Evolutionary conservation across 1,284 basidiomycete species (phyloP).

Genomic region (Ustilago esculenta): DNA sequence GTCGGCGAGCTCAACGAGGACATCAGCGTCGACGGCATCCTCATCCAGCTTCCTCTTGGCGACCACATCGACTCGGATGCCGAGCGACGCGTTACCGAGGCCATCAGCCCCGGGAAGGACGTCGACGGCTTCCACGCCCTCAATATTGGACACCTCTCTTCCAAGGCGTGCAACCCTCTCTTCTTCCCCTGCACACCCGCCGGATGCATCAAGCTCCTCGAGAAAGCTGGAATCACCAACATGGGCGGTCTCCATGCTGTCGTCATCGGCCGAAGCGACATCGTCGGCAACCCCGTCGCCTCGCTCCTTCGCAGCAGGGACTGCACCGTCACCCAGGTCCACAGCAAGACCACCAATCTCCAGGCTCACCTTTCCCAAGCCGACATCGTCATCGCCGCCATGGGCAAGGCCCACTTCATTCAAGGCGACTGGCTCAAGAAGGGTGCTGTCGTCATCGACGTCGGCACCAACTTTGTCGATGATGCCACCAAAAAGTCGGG

Average conservation of each 20-base stretch:
- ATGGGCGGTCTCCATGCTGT: conserved; percentile 76
- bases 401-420: conserved; percentile 89
- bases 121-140: conserved; percentile 99
- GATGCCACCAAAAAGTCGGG: conserved; percentile 88
- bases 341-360: conserved; percentile 86
- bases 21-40: conserved; percentile 83
- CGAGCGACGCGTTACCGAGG: conserved; percentile 90
- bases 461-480: conserved; percentile 95
- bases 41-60: conserved; percentile 96
- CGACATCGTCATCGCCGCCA: conserved; percentile 92
- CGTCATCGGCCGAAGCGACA: conserved; percentile 95
- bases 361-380: conserved; percentile 78
- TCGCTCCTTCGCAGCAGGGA: conserved; percentile 88
- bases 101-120: conserved; percentile 93
- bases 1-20: conserved; percentile 88
- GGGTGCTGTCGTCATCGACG: conserved; percentile 75
- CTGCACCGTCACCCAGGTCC: conserved; percentile 97
- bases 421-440: conserved; percentile 95
- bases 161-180: conserved; percentile 86
- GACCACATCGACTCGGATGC: conserved; percentile 83
- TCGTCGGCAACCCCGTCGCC: conserved; percentile 94
- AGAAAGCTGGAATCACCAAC: conserved; percentile 78
- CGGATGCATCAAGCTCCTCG: conserved; percentile 88
- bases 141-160: conserved; percentile 95
- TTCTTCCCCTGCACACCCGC: conserved; percentile 96